A percentile compares a stretch with the other conserved stretches of the same genome.
phyloP scores from a whole-genome alignment of 2,329 filamentous ascomycete species.

The Cyclaneusma minus region DNA sequence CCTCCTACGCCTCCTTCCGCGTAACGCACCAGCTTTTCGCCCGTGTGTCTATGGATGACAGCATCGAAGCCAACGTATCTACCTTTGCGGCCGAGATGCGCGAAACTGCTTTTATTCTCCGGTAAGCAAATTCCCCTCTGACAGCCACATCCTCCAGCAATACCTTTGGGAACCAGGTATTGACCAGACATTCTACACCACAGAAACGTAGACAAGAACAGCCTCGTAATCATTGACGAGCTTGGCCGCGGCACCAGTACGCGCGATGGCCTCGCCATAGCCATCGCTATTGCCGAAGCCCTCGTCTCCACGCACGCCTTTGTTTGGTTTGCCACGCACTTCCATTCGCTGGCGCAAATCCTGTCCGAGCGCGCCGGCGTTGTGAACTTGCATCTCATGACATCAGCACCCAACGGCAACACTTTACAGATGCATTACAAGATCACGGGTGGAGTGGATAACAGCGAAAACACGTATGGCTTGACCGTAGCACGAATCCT shows the following conservation, averaged over 20 bases:
- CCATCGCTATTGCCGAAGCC: conserved; percentile 78
- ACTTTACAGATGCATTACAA: conserved; percentile 97
- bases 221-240: conserved; percentile 78
- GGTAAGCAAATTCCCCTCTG: conserved; percentile 19
- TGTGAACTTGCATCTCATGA: conserved; percentile 72
- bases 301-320: conserved; percentile 64
- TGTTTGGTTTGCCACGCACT: conserved; percentile 92
- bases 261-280: conserved; percentile 75
- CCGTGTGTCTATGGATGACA: conserved; percentile 73
- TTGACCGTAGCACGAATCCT: conserved; percentile 65
- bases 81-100: conserved; percentile 93
- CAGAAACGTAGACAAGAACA: conserved; percentile 60
- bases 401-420: too few species aligned
- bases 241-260: conserved; percentile 83
- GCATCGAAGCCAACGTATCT: conserved; percentile 77
- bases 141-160: too few species aligned
- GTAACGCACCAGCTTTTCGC: conserved; percentile 77
- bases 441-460: conserved; percentile 53
- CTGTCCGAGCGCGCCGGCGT: conserved; percentile 64
- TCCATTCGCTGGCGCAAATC: conserved; percentile 46
- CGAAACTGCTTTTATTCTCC: conserved; percentile 84
- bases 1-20: conserved; percentile 66
- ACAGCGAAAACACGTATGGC: conserved; percentile 59
- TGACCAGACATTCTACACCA: too few species aligned
- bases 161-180: too few species aligned